These are phyloP conservation scores for Plasmodium vinckei DNA, from an alignment of 169 alveolate species.

Conservation along the genomic window DNA sequence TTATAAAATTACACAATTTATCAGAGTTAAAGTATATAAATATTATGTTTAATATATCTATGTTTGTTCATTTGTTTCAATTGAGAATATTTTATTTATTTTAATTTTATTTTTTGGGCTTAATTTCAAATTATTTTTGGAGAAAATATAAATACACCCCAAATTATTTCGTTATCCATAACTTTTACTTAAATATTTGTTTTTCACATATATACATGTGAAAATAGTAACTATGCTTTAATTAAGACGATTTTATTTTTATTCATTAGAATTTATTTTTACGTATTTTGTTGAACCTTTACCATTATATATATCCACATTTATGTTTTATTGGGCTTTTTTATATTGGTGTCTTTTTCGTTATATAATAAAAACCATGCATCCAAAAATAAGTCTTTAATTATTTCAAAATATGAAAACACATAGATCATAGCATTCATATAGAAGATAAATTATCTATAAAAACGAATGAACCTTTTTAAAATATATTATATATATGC, in stretches of 20 bases:
- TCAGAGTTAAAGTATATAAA: not conserved
- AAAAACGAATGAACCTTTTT: slow-evolving; percentile 5
- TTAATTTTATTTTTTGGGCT: not conserved
- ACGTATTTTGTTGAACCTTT: not conserved
- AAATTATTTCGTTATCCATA: not conserved
- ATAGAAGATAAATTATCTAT: slow-evolving; percentile 11
- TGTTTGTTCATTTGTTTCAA: not conserved
- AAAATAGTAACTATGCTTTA: not conserved
- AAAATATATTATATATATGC: not conserved
- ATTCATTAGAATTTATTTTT: not conserved
- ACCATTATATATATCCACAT: not conserved
- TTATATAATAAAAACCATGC: not conserved
- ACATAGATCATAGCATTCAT: slow-evolving; percentile 18
- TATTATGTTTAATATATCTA: not conserved
- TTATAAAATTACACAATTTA: slow-evolving; percentile 26
- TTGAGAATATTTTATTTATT: not conserved
- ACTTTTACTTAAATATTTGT: not conserved
- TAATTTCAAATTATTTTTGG: not conserved
- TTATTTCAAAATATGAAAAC: slow-evolving; percentile 9
- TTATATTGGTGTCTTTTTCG: not conserved
- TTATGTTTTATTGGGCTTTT: slow-evolving; percentile 2
- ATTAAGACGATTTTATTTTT: not conserved
- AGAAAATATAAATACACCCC: not conserved
- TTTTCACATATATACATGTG: not conserved
- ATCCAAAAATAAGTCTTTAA: not conserved